Evolutionary conservation across 495 filamentous ascomycete species (phyloP).

Genomic region (Astrothelium subdiscretum): DNA sequence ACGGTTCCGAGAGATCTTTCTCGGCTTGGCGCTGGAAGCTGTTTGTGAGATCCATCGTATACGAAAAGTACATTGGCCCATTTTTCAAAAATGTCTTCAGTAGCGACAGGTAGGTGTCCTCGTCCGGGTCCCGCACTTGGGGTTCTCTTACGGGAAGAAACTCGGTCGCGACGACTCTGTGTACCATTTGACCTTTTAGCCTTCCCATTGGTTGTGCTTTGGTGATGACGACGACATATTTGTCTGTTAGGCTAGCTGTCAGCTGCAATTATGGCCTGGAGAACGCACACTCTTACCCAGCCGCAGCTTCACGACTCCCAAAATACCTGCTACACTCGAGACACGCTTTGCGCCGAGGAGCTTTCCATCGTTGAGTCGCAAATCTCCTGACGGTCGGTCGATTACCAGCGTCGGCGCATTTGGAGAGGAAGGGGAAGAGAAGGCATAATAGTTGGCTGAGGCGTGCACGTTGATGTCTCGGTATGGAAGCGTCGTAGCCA

Average conservation of each 20-base stretch:
- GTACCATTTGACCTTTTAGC: slow-evolving; percentile 84
- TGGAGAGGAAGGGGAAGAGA: slow-evolving; percentile 88
- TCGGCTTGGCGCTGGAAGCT: slow-evolving; percentile 85
- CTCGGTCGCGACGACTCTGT: slow-evolving; percentile 82
- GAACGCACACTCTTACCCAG: slow-evolving; percentile 48
- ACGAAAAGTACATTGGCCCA: slow-evolving; percentile 95
- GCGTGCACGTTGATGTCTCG: slow-evolving; percentile 93
- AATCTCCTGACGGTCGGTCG: slow-evolving; percentile 84
- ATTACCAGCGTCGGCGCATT: slow-evolving; percentile 76
- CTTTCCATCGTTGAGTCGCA: slow-evolving; percentile 69
- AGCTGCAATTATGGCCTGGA: slow-evolving; percentile 7
- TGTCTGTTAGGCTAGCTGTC: slow-evolving; percentile 48
- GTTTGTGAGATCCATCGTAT: slow-evolving; percentile 89
- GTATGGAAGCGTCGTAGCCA: slow-evolving; percentile 64
- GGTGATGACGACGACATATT: slow-evolving; percentile 92
- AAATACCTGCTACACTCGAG: slow-evolving; percentile 84
- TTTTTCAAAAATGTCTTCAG: slow-evolving; percentile 66
- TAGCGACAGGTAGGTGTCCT: slow-evolving; percentile 76
- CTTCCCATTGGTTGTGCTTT: slow-evolving; percentile 86
- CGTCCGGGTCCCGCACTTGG: slow-evolving; percentile 78
- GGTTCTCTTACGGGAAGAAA: slow-evolving; percentile 90
- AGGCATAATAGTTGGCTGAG: slow-evolving; percentile 84
- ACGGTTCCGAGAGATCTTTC: slow-evolving; percentile 50
- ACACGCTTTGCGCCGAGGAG: slow-evolving; percentile 67
- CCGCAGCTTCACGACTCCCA: slow-evolving; percentile 81